Evolutionary conservation across 2,329 filamentous ascomycete genomes (phyloP), one percentile per base, ranked within the genome.

Genomic region (Fusarium sp.): DNA sequence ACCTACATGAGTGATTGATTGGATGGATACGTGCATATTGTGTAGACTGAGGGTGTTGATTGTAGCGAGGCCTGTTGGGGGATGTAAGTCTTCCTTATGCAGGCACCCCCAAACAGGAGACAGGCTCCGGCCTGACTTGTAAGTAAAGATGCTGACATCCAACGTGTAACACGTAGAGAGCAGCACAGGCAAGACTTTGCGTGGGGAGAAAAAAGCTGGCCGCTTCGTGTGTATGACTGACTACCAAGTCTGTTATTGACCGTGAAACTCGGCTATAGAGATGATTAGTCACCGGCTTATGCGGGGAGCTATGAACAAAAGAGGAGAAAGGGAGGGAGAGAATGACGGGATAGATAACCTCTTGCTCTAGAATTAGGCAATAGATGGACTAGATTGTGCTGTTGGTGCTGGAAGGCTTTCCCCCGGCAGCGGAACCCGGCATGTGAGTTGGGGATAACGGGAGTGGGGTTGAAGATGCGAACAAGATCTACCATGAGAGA

Each of bases 391-490:
- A 24, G 45, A 41, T 36, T 38, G 24, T 42, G 55, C 28, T 28
- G 24, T 22, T 39, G 38, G 28, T 47, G 38, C 38, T 63, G 56
- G 55, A 41, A 47, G 51, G 52, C 20, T 41, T 45, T 45, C 38
- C 52, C 48, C 54, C 70, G 70, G 67, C 52, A 71, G 52, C 56
- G 49, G 52, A 61, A 67, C 61, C 45, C 67, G 69, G 67, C 67
- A 71, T 55, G 49, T 61, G 44, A 55, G 41, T 52, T 49, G 39
- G 38, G 24, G 28, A 36, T 47, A 7, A n/a, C 22, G 33, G 33
- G 48, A 17, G 69, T 60, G 61, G 61, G 41, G 58, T 57, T 42
- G 28, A 39, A 24, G 33, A 48, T 28, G 38, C n/a, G 55, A 67
- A 31, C 55, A 67, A 57, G 57, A 55, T 72, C 57, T 63, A 38